Evolutionary conservation across 2,329 filamentous ascomycete species (phyloP).

Genomic region (Aspergillus sp.): DNA sequence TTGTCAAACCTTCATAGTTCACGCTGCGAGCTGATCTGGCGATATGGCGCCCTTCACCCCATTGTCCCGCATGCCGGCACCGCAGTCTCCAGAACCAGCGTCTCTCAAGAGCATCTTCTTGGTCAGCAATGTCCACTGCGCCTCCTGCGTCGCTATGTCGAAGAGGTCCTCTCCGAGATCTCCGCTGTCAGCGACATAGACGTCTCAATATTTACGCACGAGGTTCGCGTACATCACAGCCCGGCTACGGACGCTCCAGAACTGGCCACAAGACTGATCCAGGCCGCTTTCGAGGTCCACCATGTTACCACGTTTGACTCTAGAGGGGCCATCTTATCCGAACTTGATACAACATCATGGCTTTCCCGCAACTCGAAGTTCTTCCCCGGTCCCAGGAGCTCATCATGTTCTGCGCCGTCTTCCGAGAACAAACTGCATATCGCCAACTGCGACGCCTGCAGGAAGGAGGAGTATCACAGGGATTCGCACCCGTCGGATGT

Average conservation of each 20-base stretch:
- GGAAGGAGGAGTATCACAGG: conserved; percentile 27
- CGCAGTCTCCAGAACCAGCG: conserved; percentile 4
- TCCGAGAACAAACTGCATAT: conserved; percentile 30
- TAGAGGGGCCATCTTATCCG: conserved; percentile 19
- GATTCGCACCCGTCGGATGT: no score
- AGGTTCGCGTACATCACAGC: conserved; percentile 34
- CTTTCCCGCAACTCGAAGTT: conserved; percentile 18
- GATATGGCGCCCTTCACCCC: conserved; percentile 2
- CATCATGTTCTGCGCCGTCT: conserved; percentile 10
- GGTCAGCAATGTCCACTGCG: conserved; percentile 41
- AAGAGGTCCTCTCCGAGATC: conserved; percentile 32
- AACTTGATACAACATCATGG: conserved; percentile 27
- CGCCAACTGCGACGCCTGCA: conserved; percentile 44
- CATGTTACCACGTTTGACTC: conserved; percentile 33
- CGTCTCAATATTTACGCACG: conserved; percentile 36
- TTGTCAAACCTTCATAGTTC: no score
- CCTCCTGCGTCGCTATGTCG: conserved; percentile 39
- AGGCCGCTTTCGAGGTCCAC: conserved; percentile 40
- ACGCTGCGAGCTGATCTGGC: no score
- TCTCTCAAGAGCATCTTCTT: conserved; percentile 27
- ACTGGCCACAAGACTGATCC: conserved; percentile 30
- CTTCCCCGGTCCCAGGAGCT: conserved; percentile 11
- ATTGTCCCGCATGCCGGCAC: conserved; percentile 3
- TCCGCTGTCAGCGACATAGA: conserved; percentile 28
- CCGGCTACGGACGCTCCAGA: conserved; percentile 19